Conservation (phyloP, 2,329 filamentous ascomycete genomes). For the Reticulascus tulasneorum region DNA sequence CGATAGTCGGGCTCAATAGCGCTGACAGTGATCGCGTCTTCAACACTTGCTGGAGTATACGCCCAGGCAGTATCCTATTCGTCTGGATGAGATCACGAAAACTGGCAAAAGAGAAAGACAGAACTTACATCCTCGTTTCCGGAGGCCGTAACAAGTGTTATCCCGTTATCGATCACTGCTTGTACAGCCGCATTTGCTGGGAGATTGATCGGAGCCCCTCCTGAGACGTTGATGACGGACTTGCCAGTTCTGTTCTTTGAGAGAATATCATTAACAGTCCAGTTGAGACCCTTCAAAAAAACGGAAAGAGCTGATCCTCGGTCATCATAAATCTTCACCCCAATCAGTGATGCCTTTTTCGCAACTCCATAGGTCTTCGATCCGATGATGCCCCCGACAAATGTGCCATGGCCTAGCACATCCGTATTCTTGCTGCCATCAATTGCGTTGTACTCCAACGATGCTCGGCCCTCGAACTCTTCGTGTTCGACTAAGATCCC, state of each 20-base stretch:
- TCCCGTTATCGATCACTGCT: constrained; percentile 37
- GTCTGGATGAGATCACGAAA: constrained; percentile 21
- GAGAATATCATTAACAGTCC: constrained; percentile 21
- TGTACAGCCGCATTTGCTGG: constrained; percentile 48
- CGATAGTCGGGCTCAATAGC: constrained; percentile 37
- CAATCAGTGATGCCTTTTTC: constrained; percentile 22
- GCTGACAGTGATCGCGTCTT: too few relatives aligned
- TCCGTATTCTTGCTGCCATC: constrained; percentile 20
- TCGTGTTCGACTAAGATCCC: constrained; percentile 35
- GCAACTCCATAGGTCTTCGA: constrained; percentile 26
- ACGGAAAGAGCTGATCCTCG: constrained; percentile 20
- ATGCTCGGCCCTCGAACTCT: constrained; percentile 23
- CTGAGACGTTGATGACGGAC: constrained; percentile 37
- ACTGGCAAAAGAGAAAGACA: constrained; percentile 42
- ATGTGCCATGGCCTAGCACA: constrained; percentile 24
- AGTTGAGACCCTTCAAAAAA: constrained; percentile 22
- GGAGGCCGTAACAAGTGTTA: constrained; percentile 50
- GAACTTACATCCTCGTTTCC: constrained; percentile 46
- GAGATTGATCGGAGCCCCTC: constrained; percentile 17
- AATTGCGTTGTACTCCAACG: constrained; percentile 22
- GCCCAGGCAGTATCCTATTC: constrained; percentile 17
- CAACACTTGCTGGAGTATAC: too few relatives aligned
- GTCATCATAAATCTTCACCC: constrained; percentile 24
- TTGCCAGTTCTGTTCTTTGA: constrained; percentile 14
- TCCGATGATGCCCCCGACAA: constrained; percentile 24